Evolutionary conservation across 2,329 filamentous ascomycete genomes (phyloP), one percentile per base, ranked within the genome.

Genomic region (Xylaria sp.): DNA sequence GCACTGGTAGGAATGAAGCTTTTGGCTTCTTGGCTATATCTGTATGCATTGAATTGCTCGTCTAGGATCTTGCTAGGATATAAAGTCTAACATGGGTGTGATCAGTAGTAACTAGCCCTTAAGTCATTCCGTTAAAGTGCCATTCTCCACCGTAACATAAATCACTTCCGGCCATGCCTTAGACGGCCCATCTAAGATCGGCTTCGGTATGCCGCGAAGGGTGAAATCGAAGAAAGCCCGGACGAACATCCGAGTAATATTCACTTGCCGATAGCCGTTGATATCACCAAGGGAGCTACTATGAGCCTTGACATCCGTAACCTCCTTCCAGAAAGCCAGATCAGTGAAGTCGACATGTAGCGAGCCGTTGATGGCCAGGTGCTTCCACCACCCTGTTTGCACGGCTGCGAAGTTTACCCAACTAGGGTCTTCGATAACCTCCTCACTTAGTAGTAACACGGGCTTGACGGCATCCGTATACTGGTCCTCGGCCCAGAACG

Each of bases 291-390:
- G 25, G 74, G 59, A 54, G 23, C 25, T 63, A 9, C 51, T 49
- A 23, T 51, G 62, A 25, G 55, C 55, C 28, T 36, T 36, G 15
- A 55, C 25, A 18, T 52, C 49, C 6, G 49, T 52, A 8, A 68
- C 48, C 6, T 49, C 54, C 43, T 73, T 74, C 70, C 70, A 76
- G 41, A 72, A 71, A 1, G 70, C 46, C 1, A 52, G 10, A 49
- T 74, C 70, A n/a, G 60, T 70, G 33, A 73, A 74, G 36, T 74
- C 70, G 13, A 41, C 18, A 57, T 76, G 74, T 33, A 55, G 15
- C 31, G 68, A 52, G 7, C 68, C 71, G 9, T 66, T 69, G 12
- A 74, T 31, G 36, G 55, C 55, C n/a, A 72, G 28, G 39, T 54
- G 10, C 18, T 68, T 68, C 71, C 64, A 72, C 58, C 63, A 74